phyloP scores from a whole-genome alignment of 2,329 filamentous ascomycete species.

The Trichoderma breve region DNA sequence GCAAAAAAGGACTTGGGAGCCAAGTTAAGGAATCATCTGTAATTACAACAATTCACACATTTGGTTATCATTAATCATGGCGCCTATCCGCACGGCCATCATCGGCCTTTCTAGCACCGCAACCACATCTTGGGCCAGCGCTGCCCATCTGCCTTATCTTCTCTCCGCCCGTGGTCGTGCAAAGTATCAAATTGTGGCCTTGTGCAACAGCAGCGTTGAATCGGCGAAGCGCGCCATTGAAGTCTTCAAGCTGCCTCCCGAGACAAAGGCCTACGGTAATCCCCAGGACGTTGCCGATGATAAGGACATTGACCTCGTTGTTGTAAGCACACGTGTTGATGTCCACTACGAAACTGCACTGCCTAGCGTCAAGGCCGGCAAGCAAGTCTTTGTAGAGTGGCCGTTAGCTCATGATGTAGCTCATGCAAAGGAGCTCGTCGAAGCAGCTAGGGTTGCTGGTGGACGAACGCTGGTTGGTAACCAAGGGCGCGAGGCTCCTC shows the following conservation, averaged over 20 bases:
- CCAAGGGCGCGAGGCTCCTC: conserved; percentile 49
- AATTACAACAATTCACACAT: not conserved
- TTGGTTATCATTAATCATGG: conserved; percentile 31
- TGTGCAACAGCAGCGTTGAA: conserved; percentile 49
- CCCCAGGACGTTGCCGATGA: conserved; percentile 49
- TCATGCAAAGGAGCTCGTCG: conserved; percentile 42
- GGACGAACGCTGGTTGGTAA: conserved; percentile 47
- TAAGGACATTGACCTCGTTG: conserved; percentile 52
- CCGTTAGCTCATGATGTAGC: conserved; percentile 48
- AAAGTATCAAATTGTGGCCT: conserved; percentile 49
- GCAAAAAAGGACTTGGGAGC: not conserved
- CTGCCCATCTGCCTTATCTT: conserved; percentile 60
- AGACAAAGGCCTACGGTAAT: conserved; percentile 50
- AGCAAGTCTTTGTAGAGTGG: conserved; percentile 57
- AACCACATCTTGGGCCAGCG: conserved; percentile 52
- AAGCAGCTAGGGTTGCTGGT: conserved; percentile 32
- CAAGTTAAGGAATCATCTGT: not conserved
- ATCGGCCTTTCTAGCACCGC: conserved; percentile 56
- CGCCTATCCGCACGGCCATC: conserved; percentile 55
- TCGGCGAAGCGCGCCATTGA: conserved; percentile 45
- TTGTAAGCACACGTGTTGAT: conserved; percentile 54
- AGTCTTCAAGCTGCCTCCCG: conserved; percentile 40
- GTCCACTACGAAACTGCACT: conserved; percentile 46
- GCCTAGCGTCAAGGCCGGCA: conserved; percentile 51
- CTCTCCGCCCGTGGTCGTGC: conserved; percentile 42